Percentiles rank a stretch among this genome's conserved stretches.
Evolutionary conservation across 139 green algal genomes (phyloP).

Genomic region (Picochlorum sp.): DNA sequence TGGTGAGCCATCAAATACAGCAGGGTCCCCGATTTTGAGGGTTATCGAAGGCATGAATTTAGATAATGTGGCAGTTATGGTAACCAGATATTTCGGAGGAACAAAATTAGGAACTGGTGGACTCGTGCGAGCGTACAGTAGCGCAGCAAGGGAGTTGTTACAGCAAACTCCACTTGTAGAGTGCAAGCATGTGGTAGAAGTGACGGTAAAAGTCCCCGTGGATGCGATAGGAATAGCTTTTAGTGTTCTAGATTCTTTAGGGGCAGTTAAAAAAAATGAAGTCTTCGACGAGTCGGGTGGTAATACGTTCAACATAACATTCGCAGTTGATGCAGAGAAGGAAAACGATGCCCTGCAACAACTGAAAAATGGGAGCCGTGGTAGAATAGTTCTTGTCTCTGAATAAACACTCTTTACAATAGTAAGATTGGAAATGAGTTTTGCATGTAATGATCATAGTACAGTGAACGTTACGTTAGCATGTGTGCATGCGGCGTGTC

Average conservation of each 20-base stretch:
- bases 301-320: neutral
- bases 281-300: neutral
- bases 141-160: constrained; percentile 60
- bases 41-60: constrained; percentile 70
- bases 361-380: constrained; percentile 1
- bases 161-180: constrained; percentile 24
- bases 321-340: constrained; percentile 5
- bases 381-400: constrained; percentile 3
- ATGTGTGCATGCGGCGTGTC: neutral
- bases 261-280: neutral
- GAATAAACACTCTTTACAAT: neutral
- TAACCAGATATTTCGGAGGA: constrained; percentile 76
- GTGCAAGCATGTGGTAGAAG: constrained; percentile 26
- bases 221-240: constrained; percentile 5
- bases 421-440: no score
- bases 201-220: constrained; percentile 1
- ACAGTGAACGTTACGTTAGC: neutral
- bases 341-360: neutral
- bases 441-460: no score
- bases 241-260: neutral
- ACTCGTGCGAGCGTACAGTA: constrained; percentile 70
- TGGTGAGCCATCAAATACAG: constrained; percentile 75
- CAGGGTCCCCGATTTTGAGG: constrained; percentile 69
- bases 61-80: constrained; percentile 59
- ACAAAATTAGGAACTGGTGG: constrained; percentile 80